Percentiles rank a stretch among this genome's conserved stretches.
Evolutionary conservation across 2,329 filamentous ascomycete species (phyloP).

Genomic region (Cordyceps farinosa): DNA sequence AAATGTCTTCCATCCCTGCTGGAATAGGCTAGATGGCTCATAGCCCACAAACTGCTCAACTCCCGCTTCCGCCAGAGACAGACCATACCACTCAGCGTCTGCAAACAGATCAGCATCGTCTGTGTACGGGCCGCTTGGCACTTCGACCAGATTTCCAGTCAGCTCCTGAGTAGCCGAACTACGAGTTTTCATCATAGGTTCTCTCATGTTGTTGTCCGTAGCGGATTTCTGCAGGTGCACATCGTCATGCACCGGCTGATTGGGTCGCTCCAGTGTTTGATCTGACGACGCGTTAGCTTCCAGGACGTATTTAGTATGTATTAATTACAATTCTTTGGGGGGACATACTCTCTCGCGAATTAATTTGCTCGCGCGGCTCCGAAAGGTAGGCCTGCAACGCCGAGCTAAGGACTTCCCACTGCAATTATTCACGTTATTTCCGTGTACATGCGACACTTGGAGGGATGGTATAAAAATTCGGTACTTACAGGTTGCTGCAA

Average conservation of each 20-base stretch:
- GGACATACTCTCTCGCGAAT: background rate
- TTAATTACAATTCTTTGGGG: background rate
- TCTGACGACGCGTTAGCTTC: background rate
- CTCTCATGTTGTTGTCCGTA: background rate
- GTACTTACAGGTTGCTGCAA: conserved; percentile 12
- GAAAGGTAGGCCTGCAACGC: background rate
- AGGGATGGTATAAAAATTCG: no score
- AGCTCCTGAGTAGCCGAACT: background rate
- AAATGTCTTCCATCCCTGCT: conserved; percentile 6
- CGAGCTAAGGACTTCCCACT: conserved; percentile 4
- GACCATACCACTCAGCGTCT: conserved; percentile 1
- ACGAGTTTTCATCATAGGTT: no score
- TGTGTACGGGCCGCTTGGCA: background rate
- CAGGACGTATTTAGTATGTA: no score
- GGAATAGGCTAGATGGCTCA: conserved; percentile 3
- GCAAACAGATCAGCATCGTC: conserved; percentile 1
- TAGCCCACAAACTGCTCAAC: conserved; percentile 11
- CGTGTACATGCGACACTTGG: no score
- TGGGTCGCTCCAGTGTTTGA: no score
- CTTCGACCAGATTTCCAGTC: background rate
- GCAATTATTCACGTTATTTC: background rate
- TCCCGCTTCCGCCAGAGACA: conserved; percentile 5
- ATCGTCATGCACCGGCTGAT: background rate
- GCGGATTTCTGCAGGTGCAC: background rate
- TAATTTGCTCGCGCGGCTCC: background rate